phyloP scores from a whole-genome alignment of 306 rosid genomes.

The Fragaria vesca region DNA sequence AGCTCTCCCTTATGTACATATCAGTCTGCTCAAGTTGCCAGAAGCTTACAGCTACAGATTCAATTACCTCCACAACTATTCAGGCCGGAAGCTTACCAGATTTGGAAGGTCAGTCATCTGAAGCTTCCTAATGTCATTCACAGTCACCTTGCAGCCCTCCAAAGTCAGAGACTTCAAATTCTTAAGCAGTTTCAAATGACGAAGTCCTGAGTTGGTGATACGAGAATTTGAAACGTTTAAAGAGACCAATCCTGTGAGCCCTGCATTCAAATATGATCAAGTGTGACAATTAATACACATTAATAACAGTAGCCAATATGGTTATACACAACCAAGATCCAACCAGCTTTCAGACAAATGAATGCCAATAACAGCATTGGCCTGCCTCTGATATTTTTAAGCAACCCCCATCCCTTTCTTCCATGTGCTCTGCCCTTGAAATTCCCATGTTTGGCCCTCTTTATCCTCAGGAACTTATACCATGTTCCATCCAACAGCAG shows the following conservation, averaged over 20 bases:
- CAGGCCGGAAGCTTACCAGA: constrained; percentile 86
- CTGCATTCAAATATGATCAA: constrained; percentile 45
- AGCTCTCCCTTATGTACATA: constrained; percentile 15
- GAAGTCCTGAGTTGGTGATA: constrained; percentile 63
- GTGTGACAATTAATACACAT: constrained; percentile 14
- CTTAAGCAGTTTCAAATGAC: constrained; percentile 72
- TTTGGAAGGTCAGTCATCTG: constrained; percentile 67
- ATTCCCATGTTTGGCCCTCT: neutral
- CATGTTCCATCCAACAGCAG: neutral
- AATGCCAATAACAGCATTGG: neutral
- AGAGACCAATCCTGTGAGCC: constrained; percentile 71
- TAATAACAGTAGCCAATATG: neutral
- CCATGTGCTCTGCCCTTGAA: neutral
- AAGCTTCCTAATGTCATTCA: constrained; percentile 70
- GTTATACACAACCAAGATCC: neutral
- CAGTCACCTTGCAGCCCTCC: constrained; percentile 83
- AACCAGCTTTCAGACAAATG: neutral
- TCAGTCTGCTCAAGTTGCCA: constrained; percentile 12
- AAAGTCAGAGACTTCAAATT: constrained; percentile 79
- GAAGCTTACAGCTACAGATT: neutral
- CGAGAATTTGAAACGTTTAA: constrained; percentile 74
- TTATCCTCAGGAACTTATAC: neutral
- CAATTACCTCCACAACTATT: constrained; percentile 31
- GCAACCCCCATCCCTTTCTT: neutral
- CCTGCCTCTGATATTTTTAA: neutral